These are phyloP conservation scores for Petunia secreta DNA, from an alignment of 257 asterid species.

Conservation along the genomic window DNA sequence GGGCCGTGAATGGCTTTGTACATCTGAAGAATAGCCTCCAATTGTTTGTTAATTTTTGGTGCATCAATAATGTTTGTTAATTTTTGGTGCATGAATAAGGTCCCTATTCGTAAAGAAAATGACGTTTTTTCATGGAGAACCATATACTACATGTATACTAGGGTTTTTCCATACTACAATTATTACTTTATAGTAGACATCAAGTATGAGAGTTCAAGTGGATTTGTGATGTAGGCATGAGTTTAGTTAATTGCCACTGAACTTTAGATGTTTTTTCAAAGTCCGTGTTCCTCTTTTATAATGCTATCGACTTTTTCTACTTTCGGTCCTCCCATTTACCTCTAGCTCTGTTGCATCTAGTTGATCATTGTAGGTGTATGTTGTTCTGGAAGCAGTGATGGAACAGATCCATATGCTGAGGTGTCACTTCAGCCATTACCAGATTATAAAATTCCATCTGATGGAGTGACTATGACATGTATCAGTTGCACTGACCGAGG, in stretches of 20 bases:
- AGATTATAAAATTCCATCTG: constrained; percentile 89
- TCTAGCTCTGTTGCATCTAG: constrained; percentile 50
- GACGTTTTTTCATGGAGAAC: background rate
- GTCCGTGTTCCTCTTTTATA: constrained; percentile 4
- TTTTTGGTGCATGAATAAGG: background rate
- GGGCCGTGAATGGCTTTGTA: constrained; percentile 4
- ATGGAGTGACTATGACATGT: constrained; percentile 98
- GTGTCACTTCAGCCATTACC: constrained; percentile 87
- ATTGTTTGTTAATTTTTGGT: background rate
- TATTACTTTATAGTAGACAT: background rate
- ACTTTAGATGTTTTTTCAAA: background rate
- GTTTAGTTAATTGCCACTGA: background rate
- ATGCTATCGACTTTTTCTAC: constrained; percentile 2
- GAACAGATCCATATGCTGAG: constrained; percentile 88
- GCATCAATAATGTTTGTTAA: background rate
- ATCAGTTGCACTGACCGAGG: constrained; percentile 85
- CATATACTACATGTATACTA: background rate
- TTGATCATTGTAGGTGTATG: constrained; percentile 94
- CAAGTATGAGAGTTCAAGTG: background rate
- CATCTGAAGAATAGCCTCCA: background rate
- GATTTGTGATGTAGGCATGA: constrained; percentile 11
- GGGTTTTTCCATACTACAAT: background rate
- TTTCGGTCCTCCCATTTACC: constrained; percentile 22
- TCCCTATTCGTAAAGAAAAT: background rate
- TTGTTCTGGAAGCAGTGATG: constrained; percentile 87